Evolutionary conservation across 345 rosid genomes (phyloP), one percentile per base, ranked within the genome.

Genomic region (Pistacia vera): DNA sequence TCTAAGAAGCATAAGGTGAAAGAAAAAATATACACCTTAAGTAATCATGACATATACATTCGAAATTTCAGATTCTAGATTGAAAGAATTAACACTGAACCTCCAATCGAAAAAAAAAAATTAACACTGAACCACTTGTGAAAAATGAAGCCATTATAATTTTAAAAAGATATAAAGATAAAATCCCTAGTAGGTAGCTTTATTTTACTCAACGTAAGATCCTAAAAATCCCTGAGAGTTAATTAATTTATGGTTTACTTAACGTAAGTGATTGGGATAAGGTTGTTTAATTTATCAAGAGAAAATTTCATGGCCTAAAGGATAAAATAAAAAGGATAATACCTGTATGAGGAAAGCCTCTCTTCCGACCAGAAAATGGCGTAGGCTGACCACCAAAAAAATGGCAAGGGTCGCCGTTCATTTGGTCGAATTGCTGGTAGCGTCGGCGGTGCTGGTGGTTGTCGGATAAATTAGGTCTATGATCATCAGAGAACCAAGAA

Each of bases 291-390:
- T 38, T 38, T 38, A 41, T 18, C 57, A 18, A 54, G 18, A 11
- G 57, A 16, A 54, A 35, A 63, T 33, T 2, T 63, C 12, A 11
- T 17, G 61, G 11, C 6, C 2, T 71, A 28, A 56, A 60, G 52
- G n/a, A 60, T 46, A 52, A 60, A 63, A 52, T 20, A 18, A 18
- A 69, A 10, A 6, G 35, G 66, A 14, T 66, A 51, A 41, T 52
- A 84, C 90, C 89, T 64, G 76, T 55, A 54, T 57, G 76, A 70
- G 30, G 74, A 73, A 83, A 80, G 4, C 84, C 82, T 85, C 97
- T 78, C 84, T 87, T 91, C 71, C 89, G 85, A 57, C 75, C 75
- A 69, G 81, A 74, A 78, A 64, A 61, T 11, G 68, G 46, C 9
- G 60, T 65, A 64, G 74, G 63, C 36, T 75, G 84, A 35, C 70